A percentile compares a stretch with the other conserved stretches of the same genome.
These are phyloP conservation scores for Berkeleyomyces basicola DNA, from an alignment of 2,329 filamentous ascomycete species.

Conservation along the genomic window DNA sequence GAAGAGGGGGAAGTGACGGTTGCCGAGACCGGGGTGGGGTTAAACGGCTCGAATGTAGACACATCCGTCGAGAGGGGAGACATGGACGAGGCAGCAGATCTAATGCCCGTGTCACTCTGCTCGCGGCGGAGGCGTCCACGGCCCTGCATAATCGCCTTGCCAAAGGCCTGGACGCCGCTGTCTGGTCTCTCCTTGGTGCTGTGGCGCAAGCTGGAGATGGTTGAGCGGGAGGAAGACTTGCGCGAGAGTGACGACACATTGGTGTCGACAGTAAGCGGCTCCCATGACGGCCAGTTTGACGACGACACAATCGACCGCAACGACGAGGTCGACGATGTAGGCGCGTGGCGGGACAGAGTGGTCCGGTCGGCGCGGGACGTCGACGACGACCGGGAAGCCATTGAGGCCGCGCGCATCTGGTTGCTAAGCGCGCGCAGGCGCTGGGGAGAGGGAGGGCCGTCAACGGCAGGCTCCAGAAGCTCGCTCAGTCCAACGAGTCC, in stretches of 20 bases:
- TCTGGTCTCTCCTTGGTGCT: slow-evolving; percentile 34
- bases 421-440: slow-evolving; percentile 40
- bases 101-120: slow-evolving; percentile 21
- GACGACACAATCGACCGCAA: slow-evolving; percentile 26
- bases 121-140: slow-evolving; percentile 33
- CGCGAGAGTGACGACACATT: slow-evolving; percentile 35
- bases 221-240: slow-evolving; percentile 40
- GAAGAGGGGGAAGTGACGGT: not conserved
- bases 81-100: not conserved
- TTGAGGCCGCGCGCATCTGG: slow-evolving; percentile 39
- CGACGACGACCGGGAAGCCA: slow-evolving; percentile 16
- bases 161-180: slow-evolving; percentile 38
- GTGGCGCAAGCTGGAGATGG: slow-evolving; percentile 33
- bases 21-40: not conserved
- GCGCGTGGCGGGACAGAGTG: slow-evolving; percentile 22
- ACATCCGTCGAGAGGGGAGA: not conserved
- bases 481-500: slow-evolving; percentile 20
- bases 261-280: slow-evolving; percentile 30
- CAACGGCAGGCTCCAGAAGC: slow-evolving; percentile 39
- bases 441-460: slow-evolving; percentile 44
- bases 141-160: slow-evolving; percentile 42
- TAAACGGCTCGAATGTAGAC: not conserved
- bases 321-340: slow-evolving; percentile 39
- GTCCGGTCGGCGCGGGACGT: slow-evolving; percentile 7
- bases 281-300: slow-evolving; percentile 11